Evolutionary conservation across 192 early-diverging fungal species (phyloP).

Genomic region (Coemansia sp.): DNA sequence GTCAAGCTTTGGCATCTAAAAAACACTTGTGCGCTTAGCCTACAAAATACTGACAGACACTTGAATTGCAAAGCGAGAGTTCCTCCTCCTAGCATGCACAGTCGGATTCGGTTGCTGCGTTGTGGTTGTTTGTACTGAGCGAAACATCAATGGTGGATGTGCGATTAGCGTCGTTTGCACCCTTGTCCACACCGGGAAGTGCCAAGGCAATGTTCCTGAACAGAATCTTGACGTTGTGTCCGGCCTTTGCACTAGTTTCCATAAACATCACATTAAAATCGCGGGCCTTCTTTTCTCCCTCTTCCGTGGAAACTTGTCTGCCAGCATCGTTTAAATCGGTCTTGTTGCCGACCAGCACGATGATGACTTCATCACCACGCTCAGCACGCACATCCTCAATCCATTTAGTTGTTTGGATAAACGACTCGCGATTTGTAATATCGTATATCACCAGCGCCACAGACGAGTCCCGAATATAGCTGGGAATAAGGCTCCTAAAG

Average conservation of each 20-base stretch:
- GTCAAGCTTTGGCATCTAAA: neutral
- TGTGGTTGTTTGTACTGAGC: constrained; percentile 52
- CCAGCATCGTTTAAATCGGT: constrained; percentile 92
- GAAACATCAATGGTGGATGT: constrained; percentile 59
- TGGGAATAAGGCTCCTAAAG: constrained; percentile 95
- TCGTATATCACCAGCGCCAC: constrained; percentile 98
- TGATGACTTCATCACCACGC: constrained; percentile 96
- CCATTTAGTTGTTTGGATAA: constrained; percentile 97
- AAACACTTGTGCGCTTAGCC: no score
- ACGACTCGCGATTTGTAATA: constrained; percentile 95
- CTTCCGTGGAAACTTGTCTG: constrained; percentile 90
- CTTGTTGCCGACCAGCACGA: constrained; percentile 99
- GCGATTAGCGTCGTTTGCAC: constrained; percentile 58
- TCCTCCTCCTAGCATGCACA: constrained; percentile 54
- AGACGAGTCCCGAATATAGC: constrained; percentile 97
- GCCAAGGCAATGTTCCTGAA: constrained; percentile 95
- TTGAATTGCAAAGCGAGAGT: neutral
- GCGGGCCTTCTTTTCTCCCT: constrained; percentile 96
- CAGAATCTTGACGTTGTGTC: constrained; percentile 97
- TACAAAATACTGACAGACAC: neutral
- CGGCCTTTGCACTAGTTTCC: constrained; percentile 98
- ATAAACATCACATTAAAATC: constrained; percentile 98
- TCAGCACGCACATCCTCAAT: constrained; percentile 98
- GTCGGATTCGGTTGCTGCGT: constrained; percentile 49
- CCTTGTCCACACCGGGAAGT: constrained; percentile 75